phyloP scores from a whole-genome alignment of 23 red algal genomes.

The Rhodosorus marinus region DNA sequence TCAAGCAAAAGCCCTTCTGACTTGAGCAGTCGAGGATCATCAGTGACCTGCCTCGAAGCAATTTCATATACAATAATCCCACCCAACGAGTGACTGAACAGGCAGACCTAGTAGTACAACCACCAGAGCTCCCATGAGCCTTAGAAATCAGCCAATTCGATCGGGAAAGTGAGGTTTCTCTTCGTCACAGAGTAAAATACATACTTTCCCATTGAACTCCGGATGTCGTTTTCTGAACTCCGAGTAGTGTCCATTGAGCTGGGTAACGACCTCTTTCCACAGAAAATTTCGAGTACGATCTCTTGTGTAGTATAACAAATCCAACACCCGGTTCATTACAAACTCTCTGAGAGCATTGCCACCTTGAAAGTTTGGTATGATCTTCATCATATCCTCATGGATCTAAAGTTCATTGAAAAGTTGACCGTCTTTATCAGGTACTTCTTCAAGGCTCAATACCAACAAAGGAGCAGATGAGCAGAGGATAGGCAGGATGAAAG shows the following conservation, averaged over 20 bases:
- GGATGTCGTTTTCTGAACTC: slow-evolving; percentile 45
- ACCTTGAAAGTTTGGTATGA: slow-evolving; percentile 28
- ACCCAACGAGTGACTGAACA: slow-evolving; percentile 74
- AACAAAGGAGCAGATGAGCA: too few relatives aligned
- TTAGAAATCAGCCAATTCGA: too few relatives aligned
- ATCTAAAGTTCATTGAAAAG: slow-evolving; percentile 42
- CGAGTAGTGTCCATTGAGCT: slow-evolving; percentile 36
- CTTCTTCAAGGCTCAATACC: too few relatives aligned
- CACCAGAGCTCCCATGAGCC: too few relatives aligned
- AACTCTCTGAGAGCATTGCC: slow-evolving; percentile 50
- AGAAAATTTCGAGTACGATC: slow-evolving; percentile 37
- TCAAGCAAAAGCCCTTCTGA: slow-evolving; percentile 44
- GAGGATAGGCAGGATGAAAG: too few relatives aligned
- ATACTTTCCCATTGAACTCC: slow-evolving; percentile 65
- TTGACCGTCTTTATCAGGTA: too few relatives aligned
- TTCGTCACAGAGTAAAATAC: too few relatives aligned
- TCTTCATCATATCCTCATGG: slow-evolving; percentile 27
- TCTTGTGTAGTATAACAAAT: slow-evolving; percentile 61
- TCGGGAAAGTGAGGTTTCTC: too few relatives aligned
- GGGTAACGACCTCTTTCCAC: slow-evolving; percentile 24
- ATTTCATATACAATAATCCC: slow-evolving; percentile 65
- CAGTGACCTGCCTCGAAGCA: slow-evolving; percentile 16
- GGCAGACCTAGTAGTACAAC: too few relatives aligned
- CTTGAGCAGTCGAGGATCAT: slow-evolving; percentile 42
- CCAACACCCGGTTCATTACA: slow-evolving; percentile 50